Evolutionary conservation across 163 green algal species (phyloP).

Genomic region (Chlamydomonas reinhardtii): DNA sequence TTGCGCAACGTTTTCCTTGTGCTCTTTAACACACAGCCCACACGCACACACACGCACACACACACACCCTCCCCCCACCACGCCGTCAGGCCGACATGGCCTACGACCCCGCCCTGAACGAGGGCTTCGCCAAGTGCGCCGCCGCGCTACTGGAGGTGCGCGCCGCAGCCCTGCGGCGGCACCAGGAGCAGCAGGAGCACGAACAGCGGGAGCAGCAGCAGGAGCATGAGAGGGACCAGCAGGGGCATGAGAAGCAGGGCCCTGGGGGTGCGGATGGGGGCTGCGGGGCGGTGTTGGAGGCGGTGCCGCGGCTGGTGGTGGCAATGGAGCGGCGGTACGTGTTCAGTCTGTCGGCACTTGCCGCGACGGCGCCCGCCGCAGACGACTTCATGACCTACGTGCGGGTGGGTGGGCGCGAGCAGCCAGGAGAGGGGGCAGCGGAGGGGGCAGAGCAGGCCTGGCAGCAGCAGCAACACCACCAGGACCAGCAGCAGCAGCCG

Average conservation of each 20-base stretch:
- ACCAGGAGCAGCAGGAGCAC: not conserved
- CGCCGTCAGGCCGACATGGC: conserved; percentile 38
- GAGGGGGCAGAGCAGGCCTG: too few species aligned
- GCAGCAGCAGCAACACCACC: too few species aligned
- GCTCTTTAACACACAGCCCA: too few species aligned
- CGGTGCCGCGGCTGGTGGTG: conserved; percentile 27
- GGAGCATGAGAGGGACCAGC: not conserved
- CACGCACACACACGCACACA: not conserved
- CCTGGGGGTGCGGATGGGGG: too few species aligned
- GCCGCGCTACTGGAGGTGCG: conserved; percentile 33
- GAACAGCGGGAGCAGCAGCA: not conserved
- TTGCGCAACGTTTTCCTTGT: too few species aligned
- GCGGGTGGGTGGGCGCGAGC: too few species aligned
- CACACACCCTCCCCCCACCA: too few species aligned
- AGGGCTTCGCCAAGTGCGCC: conserved; percentile 48
- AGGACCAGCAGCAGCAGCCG: not conserved
- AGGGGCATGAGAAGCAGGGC: too few species aligned
- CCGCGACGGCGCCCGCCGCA: conserved; percentile 27
- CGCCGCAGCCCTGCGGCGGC: not conserved
- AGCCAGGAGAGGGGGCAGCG: too few species aligned
- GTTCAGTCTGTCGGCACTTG: conserved; percentile 59
- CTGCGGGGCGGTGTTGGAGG: too few species aligned
- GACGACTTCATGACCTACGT: conserved; percentile 58
- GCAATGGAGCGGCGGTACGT: conserved; percentile 57
- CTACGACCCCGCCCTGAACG: conserved; percentile 61